Percentiles rank a stretch among this genome's conserved stretches.
phyloP scores from a whole-genome alignment of 2,329 filamentous ascomycete genomes.

The Kalaharituber pfeilii region DNA sequence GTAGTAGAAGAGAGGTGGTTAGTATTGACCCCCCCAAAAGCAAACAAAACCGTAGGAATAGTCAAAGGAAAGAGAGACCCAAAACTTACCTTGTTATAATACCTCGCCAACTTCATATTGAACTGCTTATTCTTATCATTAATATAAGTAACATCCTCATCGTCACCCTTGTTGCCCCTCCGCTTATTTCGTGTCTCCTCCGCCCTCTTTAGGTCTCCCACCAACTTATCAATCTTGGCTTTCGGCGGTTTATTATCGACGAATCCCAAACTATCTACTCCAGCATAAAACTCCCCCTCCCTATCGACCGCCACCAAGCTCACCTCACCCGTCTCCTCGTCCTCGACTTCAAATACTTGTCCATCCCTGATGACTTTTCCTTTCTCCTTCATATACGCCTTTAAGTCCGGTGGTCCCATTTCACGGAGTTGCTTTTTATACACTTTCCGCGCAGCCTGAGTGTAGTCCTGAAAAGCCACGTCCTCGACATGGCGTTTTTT shows the following conservation, averaged over 20 bases:
- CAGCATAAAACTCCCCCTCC: constrained; percentile 79
- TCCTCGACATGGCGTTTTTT: constrained; percentile 65
- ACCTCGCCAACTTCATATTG: constrained; percentile 87
- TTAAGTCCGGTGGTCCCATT: constrained; percentile 51
- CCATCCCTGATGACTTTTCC: constrained; percentile 67
- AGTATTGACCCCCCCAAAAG: not conserved
- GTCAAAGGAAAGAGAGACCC: not conserved
- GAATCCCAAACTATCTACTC: constrained; percentile 64
- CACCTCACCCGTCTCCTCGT: constrained; percentile 73
- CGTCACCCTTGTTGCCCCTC: constrained; percentile 62
- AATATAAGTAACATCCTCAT: constrained; percentile 91
- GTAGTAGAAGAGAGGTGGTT: constrained; percentile 22
- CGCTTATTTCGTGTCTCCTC: constrained; percentile 79
- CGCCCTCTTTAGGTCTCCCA: constrained; percentile 69
- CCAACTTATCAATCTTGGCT: constrained; percentile 71
- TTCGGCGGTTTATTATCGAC: constrained; percentile 73
- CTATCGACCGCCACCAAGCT: constrained; percentile 73
- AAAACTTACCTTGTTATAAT: constrained; percentile 66
- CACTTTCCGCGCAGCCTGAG: constrained; percentile 70
- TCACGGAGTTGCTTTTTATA: constrained; percentile 82
- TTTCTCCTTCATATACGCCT: constrained; percentile 76
- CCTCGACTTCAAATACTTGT: constrained; percentile 45
- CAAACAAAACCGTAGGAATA: not conserved
- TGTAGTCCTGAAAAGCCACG: constrained; percentile 79
- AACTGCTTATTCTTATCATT: constrained; percentile 99